A percentile compares a stretch with the other conserved stretches of the same genome.
Evolutionary conservation across 2,329 filamentous ascomycete genomes (phyloP).

Genomic region (Oidium heveae): DNA sequence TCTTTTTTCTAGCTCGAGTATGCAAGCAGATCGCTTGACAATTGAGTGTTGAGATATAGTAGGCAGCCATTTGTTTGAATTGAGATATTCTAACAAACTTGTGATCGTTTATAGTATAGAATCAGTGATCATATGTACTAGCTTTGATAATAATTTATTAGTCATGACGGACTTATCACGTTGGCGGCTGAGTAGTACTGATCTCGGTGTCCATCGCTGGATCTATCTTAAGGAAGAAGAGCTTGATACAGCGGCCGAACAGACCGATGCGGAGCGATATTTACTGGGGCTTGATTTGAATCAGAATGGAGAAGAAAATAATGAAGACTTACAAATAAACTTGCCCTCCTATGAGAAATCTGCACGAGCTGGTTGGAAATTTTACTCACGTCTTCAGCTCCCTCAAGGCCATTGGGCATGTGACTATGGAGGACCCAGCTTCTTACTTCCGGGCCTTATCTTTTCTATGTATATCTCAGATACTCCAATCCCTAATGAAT

Average conservation of each 20-base stretch:
- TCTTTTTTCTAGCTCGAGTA: no score
- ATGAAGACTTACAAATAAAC: neutral
- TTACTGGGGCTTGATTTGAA: conserved; percentile 36
- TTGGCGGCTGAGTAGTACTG: conserved; percentile 61
- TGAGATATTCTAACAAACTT: no score
- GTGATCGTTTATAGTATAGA: no score
- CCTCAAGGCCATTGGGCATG: conserved; percentile 84
- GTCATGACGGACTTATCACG: conserved; percentile 43
- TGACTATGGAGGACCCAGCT: conserved; percentile 96
- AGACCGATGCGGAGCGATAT: conserved; percentile 73
- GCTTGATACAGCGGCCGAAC: conserved; percentile 53
- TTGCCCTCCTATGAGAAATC: conserved; percentile 32
- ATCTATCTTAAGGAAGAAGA: conserved; percentile 59
- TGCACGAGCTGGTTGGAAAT: conserved; percentile 45
- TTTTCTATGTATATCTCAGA: conserved; percentile 74
- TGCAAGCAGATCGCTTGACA: no score
- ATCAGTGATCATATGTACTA: no score
- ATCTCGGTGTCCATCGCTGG: conserved; percentile 76
- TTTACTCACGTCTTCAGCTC: conserved; percentile 76
- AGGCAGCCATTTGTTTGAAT: no score
- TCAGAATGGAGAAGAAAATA: conserved; percentile 33
- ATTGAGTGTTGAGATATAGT: no score
- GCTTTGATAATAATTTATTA: no score
- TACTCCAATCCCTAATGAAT: conserved; percentile 57
- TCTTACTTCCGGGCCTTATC: conserved; percentile 65